A percentile compares a stretch with the other conserved stretches of the same genome.
phyloP scores from a whole-genome alignment of 73 alveolate species.

The Paramecium biaurelia region DNA sequence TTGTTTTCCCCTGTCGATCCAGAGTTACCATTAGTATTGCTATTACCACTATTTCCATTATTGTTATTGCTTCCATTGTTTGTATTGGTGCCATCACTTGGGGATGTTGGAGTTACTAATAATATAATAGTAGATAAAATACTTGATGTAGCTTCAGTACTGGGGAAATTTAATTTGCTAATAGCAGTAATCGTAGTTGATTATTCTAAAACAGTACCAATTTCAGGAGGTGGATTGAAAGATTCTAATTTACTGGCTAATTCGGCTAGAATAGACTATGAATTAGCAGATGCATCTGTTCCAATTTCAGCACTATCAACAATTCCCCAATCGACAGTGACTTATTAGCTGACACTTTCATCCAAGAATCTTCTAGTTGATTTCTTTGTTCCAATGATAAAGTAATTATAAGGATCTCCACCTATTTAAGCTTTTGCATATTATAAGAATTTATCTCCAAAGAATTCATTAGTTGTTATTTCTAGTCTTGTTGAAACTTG shows the following conservation, averaged over 20 bases:
- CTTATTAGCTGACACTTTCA: not conserved
- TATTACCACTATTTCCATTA: not conserved
- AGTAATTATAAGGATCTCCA: conserved; percentile 53
- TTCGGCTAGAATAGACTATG: not conserved
- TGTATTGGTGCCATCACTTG: not conserved
- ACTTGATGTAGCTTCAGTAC: not conserved
- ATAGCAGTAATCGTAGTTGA: not conserved
- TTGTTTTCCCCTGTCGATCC: not conserved
- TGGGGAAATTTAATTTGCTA: not conserved
- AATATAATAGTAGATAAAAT: not conserved
- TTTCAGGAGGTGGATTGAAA: not conserved
- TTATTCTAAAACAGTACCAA: not conserved
- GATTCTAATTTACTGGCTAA: not conserved
- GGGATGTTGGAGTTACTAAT: not conserved
- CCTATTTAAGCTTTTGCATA: conserved; percentile 42
- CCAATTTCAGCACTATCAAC: conserved; percentile 29
- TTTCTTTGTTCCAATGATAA: not conserved
- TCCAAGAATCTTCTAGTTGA: conserved; percentile 26
- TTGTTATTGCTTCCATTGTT: not conserved
- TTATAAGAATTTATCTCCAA: not conserved
- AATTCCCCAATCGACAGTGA: conserved; percentile 7
- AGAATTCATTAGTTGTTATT: conserved; percentile 28
- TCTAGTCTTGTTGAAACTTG: conserved; percentile 22
- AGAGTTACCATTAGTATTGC: not conserved
- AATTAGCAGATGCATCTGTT: not conserved